Evolutionary conservation across 495 filamentous ascomycete genomes (phyloP).

Genomic region (Evernia prunastri): DNA sequence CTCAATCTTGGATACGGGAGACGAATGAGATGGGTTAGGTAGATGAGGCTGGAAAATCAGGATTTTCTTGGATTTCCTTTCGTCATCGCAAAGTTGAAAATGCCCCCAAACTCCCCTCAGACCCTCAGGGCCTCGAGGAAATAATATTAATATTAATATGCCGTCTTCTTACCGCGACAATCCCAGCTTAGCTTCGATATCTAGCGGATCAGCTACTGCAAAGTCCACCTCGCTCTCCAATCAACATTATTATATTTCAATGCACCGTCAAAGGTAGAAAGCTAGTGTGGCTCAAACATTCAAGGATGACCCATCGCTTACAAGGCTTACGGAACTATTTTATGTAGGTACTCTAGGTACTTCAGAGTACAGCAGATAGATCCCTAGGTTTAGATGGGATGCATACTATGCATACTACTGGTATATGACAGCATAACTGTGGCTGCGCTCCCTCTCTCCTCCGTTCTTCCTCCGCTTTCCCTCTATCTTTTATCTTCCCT

Average conservation of each 20-base stretch:
- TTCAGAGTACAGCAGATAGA: too few species aligned
- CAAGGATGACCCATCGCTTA: background rate
- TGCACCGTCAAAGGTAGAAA: too few species aligned
- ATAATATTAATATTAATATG: too few species aligned
- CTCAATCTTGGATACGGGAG: background rate
- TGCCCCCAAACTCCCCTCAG: too few species aligned
- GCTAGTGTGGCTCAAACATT: background rate
- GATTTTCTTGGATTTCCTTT: background rate
- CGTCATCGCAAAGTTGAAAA: background rate
- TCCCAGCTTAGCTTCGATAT: background rate
- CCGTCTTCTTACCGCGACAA: background rate
- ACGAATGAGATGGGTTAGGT: too few species aligned
- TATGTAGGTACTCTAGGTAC: too few species aligned
- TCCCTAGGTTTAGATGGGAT: too few species aligned
- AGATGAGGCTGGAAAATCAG: background rate
- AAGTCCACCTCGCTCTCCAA: background rate
- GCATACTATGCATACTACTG: too few species aligned
- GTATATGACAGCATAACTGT: constrained; percentile 22
- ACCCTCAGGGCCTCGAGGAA: too few species aligned
- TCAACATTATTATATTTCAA: background rate
- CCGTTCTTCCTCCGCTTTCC: too few species aligned
- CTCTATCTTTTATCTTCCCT: background rate
- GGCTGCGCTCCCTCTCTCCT: constrained; percentile 10
- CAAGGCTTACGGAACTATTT: too few species aligned
- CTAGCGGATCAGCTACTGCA: background rate